These are phyloP conservation scores for Diaporthe sp. DNA, from an alignment of 2,329 filamentous ascomycete species.

Conservation along the genomic window DNA sequence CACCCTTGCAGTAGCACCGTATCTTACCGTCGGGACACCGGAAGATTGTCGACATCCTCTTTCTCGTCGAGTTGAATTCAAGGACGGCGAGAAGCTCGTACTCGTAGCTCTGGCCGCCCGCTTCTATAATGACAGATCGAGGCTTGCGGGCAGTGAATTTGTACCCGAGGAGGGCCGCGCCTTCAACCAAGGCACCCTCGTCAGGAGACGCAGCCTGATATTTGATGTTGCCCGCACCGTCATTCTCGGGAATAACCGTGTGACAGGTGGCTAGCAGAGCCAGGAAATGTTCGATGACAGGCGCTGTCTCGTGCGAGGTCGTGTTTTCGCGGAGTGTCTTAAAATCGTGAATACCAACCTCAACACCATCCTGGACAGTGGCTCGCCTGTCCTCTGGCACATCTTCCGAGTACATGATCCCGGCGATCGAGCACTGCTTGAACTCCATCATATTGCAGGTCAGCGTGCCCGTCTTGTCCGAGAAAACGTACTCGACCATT, in stretches of 20 bases:
- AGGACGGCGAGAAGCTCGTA: slow-evolving; percentile 97
- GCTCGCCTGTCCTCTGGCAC: slow-evolving; percentile 91
- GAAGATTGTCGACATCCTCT: slow-evolving; percentile 98
- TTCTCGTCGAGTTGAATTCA: slow-evolving; percentile 97
- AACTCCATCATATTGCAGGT: slow-evolving; percentile 99
- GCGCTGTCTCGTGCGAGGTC: slow-evolving; percentile 61
- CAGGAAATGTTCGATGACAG: slow-evolving; percentile 81
- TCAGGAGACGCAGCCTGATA: slow-evolving; percentile 98
- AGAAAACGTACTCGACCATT: slow-evolving; percentile 99
- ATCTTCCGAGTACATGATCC: slow-evolving; percentile 92
- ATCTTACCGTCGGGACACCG: slow-evolving; percentile 96
- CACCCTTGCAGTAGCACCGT: slow-evolving; percentile 93
- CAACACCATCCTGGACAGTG: slow-evolving; percentile 79
- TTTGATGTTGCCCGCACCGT: slow-evolving; percentile 84
- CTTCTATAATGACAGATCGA: slow-evolving; percentile 84
- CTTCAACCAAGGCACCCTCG: slow-evolving; percentile 95
- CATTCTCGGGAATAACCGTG: slow-evolving; percentile 94
- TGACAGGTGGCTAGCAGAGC: slow-evolving; percentile 90
- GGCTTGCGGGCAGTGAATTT: slow-evolving; percentile 92
- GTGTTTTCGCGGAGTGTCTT: slow-evolving; percentile 78
- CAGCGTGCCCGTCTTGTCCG: slow-evolving; percentile 95
- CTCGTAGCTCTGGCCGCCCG: slow-evolving; percentile 77
- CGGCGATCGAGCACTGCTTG: slow-evolving; percentile 91
- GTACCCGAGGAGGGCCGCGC: slow-evolving; percentile 87
- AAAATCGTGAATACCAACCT: slow-evolving; percentile 87